Conservation (phyloP, 257 asterid species). For the Ophiorrhiza pumila region DNA sequence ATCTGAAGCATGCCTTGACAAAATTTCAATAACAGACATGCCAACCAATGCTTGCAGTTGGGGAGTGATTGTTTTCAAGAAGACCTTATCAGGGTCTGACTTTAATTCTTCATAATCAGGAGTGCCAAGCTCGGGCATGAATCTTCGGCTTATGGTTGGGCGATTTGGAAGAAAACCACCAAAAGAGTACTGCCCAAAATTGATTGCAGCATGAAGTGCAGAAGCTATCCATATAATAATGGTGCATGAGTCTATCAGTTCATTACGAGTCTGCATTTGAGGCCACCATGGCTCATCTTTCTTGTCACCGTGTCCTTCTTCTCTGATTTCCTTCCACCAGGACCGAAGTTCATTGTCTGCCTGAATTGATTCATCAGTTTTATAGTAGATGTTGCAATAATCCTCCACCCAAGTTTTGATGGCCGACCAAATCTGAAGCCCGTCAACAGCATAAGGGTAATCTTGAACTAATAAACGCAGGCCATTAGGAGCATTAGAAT, state of each 20-base stretch:
- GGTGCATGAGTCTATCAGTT: slow-evolving; percentile 53
- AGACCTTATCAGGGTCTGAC: slow-evolving; percentile 49
- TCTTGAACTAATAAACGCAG: too few species aligned
- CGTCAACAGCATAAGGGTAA: too few species aligned
- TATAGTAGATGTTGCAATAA: too few species aligned
- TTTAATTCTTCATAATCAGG: slow-evolving; percentile 58
- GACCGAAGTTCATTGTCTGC: too few species aligned
- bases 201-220: slow-evolving; percentile 71
- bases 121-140: slow-evolving; percentile 49
- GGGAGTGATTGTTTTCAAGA: slow-evolving; percentile 51
- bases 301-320: too few species aligned
- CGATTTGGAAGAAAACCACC: slow-evolving; percentile 61
- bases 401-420: too few species aligned
- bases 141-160: slow-evolving; percentile 53
- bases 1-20: slow-evolving; percentile 51
- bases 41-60: slow-evolving; percentile 55
- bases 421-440: too few species aligned
- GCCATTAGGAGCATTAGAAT: too few species aligned
- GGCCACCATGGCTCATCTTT: too few species aligned
- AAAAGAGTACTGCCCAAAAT: slow-evolving; percentile 64
- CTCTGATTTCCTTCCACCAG: too few species aligned
- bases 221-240: slow-evolving; percentile 67
- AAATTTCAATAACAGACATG: slow-evolving; percentile 52
- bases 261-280: too few species aligned
- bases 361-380: too few species aligned